Percentiles rank a stretch among this genome's conserved stretches.
These are phyloP conservation scores for Xylariaceae sp. DNA, from an alignment of 2,329 filamentous ascomycete species.

Conservation along the genomic window DNA sequence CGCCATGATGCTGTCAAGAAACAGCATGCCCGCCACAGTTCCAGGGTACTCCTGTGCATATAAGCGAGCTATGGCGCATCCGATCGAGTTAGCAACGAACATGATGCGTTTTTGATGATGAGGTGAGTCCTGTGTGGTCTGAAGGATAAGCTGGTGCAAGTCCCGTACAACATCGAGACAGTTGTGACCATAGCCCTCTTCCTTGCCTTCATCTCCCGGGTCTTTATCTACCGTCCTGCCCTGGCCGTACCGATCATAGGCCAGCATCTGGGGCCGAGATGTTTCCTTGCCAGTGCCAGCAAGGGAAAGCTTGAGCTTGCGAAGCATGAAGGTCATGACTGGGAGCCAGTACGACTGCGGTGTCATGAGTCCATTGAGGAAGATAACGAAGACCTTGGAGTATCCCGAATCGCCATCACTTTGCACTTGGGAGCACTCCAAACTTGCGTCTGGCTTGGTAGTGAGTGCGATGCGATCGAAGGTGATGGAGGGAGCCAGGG, in stretches of 20 bases:
- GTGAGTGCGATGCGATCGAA: conserved; percentile 18
- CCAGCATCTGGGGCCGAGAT: conserved; percentile 38
- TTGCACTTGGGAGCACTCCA: conserved; percentile 20
- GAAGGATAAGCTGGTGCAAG: conserved; percentile 37
- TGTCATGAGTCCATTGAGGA: conserved; percentile 29
- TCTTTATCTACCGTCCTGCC: conserved; percentile 40
- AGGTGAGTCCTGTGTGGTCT: conserved; percentile 7
- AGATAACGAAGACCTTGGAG: conserved; percentile 23
- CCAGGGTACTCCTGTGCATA: conserved; percentile 44
- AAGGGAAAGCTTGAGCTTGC: conserved; percentile 8
- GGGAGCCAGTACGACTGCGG: conserved; percentile 26
- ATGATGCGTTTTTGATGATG: conserved; percentile 34
- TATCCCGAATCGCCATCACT: conserved; percentile 10
- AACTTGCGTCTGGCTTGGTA: conserved; percentile 21
- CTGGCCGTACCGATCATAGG: conserved; percentile 56
- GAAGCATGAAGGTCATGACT: conserved; percentile 20
- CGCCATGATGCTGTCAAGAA: conserved; percentile 54
- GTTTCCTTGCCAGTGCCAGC: conserved; percentile 3
- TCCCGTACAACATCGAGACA: conserved; percentile 39
- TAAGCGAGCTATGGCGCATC: conserved; percentile 47
- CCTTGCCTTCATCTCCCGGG: conserved; percentile 40
- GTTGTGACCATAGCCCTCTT: conserved; percentile 47
- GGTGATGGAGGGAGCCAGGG: conserved; percentile 19
- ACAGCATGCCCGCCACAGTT: conserved; percentile 41
- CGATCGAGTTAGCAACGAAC: conserved; percentile 50